Evolutionary conservation across 306 rosid species (phyloP).

Genomic region (Castanea sativa): DNA sequence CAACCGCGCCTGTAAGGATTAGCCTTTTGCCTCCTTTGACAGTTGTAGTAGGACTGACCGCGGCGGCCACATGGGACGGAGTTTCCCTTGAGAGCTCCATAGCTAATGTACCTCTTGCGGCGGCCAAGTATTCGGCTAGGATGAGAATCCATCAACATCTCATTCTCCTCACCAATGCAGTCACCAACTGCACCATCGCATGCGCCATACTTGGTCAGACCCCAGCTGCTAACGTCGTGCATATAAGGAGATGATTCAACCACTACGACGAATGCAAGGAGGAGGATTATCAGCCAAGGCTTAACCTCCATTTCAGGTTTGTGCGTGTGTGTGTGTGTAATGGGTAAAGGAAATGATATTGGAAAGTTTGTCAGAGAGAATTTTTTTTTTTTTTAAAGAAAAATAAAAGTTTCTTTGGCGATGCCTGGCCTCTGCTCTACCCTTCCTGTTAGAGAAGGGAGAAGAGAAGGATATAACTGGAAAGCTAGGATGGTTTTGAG

Average conservation of each 20-base stretch:
- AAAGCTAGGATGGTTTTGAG: constrained; percentile 7
- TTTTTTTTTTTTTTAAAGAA: too few relatives aligned
- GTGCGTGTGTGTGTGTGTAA: too few relatives aligned
- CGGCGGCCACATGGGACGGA: constrained; percentile 37
- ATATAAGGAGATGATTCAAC: constrained; percentile 27
- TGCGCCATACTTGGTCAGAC: neutral
- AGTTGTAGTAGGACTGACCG: constrained; percentile 54
- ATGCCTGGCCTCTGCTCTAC: neutral
- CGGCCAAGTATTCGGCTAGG: neutral
- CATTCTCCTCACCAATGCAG: constrained; percentile 36
- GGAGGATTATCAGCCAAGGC: constrained; percentile 22
- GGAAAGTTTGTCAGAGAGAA: neutral
- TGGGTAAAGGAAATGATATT: too few relatives aligned
- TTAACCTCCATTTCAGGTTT: constrained; percentile 34
- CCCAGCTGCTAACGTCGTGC: constrained; percentile 8
- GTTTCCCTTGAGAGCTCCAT: constrained; percentile 31
- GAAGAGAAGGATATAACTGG: constrained; percentile 13
- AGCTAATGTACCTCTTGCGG: constrained; percentile 21
- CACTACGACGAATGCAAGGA: constrained; percentile 33
- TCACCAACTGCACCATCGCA: constrained; percentile 14
- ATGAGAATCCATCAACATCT: constrained; percentile 40
- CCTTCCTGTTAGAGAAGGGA: constrained; percentile 27
- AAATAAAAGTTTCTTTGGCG: neutral
- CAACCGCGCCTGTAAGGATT: constrained; percentile 55
- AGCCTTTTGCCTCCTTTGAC: constrained; percentile 22